Base-by-base conservation (phyloP, 306 rosid genomes). In the Hylodesmum podocarpum region DNA sequence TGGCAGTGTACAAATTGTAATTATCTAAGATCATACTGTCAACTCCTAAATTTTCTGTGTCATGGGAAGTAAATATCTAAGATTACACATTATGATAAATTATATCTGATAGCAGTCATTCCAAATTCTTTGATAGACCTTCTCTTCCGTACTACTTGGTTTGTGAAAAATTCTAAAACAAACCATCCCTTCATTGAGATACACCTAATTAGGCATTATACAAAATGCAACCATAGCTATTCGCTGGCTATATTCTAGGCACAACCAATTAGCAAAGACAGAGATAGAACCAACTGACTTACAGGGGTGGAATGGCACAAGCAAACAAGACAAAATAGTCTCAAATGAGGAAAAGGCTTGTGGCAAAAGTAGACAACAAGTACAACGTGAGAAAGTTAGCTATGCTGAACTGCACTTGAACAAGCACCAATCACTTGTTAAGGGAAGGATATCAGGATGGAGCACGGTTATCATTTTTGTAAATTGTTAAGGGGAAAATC, bases 101-200 rank as follows among this genome's bases (percentile, higher is more conserved):
- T 28, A 66, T 57, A 66, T 43, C 41, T 21, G 13, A 28, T 16
- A 40, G 19, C 2, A 63, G 47, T 46, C 22, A 19, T 57, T 50
- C 78, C 36, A 40, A 58, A 12, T 50, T 27, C 55, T 76, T 16
- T 5, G 67, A 81, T 40, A 27, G 21, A 66, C 36, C 65, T 34
- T 40, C 76, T 70, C 51, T 54, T 8, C 53, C 19, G 6, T 44
- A 8, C 2, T 13, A n/a, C 11, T 46, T 46, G 51, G 51, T 46
- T 19, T 43, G 49, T 1, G 51, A 1, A 46, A 46, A 46, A 14
- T 15, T 29, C 4, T 8, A 44, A 11, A 31, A 61, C 44, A n/a
- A 31, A 36, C 69, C 69, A 36, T 18, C 7, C 47, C 69, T 34
- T 34, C 28, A 65, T 37, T 65, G 51, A 13, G 34, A 51, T 39